These are phyloP conservation scores for Wickerhamomyces strasburgensis DNA, from an alignment of 805 yeast genomes.

Conservation along the genomic window DNA sequence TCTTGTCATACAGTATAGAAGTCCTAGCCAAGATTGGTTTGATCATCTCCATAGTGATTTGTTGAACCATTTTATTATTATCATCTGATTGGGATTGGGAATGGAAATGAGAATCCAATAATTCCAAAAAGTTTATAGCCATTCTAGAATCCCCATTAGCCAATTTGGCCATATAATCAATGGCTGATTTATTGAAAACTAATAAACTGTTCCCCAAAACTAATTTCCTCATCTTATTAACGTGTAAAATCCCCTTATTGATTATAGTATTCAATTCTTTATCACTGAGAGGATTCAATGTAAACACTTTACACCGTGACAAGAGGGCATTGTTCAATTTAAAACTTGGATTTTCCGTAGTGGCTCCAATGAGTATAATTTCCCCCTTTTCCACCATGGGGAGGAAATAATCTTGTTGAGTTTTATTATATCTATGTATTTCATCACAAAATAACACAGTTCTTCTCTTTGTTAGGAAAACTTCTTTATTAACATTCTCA, in stretches of 20 bases:
- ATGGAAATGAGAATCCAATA: constrained; percentile 51
- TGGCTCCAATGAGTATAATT: constrained; percentile 86
- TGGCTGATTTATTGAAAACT: constrained; percentile 48
- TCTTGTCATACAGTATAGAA: constrained; percentile 69
- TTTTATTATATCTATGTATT: constrained; percentile 79
- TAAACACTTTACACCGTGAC: constrained; percentile 80
- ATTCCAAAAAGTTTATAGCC: constrained; percentile 75
- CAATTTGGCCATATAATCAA: constrained; percentile 64
- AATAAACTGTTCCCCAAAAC: constrained; percentile 46
- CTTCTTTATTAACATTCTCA: constrained; percentile 34
- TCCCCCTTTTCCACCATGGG: constrained; percentile 83
- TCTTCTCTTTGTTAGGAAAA: constrained; percentile 38
- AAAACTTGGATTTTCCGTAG: constrained; percentile 91
- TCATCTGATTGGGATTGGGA: constrained; percentile 1
- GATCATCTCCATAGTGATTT: constrained; percentile 24
- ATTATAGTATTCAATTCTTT: constrained; percentile 51
- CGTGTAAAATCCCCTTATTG: constrained; percentile 48
- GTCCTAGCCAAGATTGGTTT: constrained; percentile 43
- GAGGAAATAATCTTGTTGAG: constrained; percentile 84
- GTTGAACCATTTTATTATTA: too few relatives aligned
- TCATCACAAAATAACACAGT: constrained; percentile 87
- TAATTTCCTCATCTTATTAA: constrained; percentile 57
- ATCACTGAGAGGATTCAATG: constrained; percentile 46
- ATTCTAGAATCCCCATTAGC: constrained; percentile 88
- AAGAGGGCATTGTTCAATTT: constrained; percentile 76